Conservation (phyloP, 2,329 filamentous ascomycete genomes). For the Cadophora sp. region DNA sequence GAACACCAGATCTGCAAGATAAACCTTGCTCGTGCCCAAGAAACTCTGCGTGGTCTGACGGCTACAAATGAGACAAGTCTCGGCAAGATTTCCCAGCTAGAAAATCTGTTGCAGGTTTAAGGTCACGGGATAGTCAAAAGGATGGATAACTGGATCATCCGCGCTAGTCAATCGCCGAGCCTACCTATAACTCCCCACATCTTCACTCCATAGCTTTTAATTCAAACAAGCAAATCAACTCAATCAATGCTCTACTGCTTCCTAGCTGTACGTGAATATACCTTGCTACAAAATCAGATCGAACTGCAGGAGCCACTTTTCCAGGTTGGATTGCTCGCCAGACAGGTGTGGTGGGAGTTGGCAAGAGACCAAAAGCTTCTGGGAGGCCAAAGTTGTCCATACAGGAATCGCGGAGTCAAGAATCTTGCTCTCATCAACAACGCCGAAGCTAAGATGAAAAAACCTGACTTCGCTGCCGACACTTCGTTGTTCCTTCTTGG, state of each 20-base stretch:
- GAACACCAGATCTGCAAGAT: not conserved
- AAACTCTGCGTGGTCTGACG: not conserved
- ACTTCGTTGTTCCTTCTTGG: not conserved
- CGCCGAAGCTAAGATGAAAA: not conserved
- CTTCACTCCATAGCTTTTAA: too few relatives aligned
- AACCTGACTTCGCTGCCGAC: not conserved
- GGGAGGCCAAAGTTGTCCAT: not conserved
- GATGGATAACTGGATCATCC: too few relatives aligned
- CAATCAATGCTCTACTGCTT: too few relatives aligned
- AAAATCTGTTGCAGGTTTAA: too few relatives aligned
- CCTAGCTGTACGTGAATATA: too few relatives aligned
- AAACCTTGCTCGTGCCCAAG: not conserved
- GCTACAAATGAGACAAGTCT: not conserved
- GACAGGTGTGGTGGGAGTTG: not conserved
- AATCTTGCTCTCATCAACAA: not conserved
- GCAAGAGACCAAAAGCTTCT: not conserved
- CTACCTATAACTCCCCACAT: too few relatives aligned
- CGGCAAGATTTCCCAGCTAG: not conserved
- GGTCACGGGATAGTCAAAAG: too few relatives aligned
- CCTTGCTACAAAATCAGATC: not conserved
- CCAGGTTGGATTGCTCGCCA: not conserved
- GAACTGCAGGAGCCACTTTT: not conserved
- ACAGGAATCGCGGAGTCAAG: not conserved
- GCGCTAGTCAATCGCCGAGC: too few relatives aligned
- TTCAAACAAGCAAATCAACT: too few relatives aligned